Evolutionary conservation across 192 early-diverging fungal species (phyloP).

Genomic region (Podila epicladia): DNA sequence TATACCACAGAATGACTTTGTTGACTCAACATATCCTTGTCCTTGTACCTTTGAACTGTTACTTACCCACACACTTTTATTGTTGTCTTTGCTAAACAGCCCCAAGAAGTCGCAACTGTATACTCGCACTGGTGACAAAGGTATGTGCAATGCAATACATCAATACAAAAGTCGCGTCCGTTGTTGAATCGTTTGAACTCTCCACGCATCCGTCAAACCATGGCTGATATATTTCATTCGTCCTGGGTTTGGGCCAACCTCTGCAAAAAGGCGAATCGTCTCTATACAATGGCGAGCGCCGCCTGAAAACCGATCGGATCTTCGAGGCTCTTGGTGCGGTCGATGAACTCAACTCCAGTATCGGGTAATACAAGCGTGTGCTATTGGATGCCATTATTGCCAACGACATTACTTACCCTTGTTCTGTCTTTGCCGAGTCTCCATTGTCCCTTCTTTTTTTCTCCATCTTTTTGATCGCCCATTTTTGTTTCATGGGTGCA

Average conservation of each 20-base stretch:
- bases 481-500: no score
- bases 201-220: neutral
- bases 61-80: neutral
- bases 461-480: no score
- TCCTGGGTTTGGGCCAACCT: no score
- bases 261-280: constrained; percentile 75
- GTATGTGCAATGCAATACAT: constrained; percentile 11
- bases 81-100: neutral
- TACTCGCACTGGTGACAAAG: constrained; percentile 93
- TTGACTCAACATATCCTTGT: constrained; percentile 1
- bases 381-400: neutral
- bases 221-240: neutral
- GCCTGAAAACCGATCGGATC: constrained; percentile 86
- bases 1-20: neutral
- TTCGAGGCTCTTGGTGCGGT: constrained; percentile 87
- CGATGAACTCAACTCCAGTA: constrained; percentile 56
- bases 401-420: no score
- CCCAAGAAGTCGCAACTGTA: constrained; percentile 77
- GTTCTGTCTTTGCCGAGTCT: no score
- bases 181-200: neutral
- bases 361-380: constrained; percentile 41
- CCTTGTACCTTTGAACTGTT: neutral
- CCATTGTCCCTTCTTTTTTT: no score
- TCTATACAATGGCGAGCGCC: constrained; percentile 90
- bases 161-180: neutral